Evolutionary conservation across 345 rosid genomes (phyloP).

Genomic region (Erysimum cheiranthoides): DNA sequence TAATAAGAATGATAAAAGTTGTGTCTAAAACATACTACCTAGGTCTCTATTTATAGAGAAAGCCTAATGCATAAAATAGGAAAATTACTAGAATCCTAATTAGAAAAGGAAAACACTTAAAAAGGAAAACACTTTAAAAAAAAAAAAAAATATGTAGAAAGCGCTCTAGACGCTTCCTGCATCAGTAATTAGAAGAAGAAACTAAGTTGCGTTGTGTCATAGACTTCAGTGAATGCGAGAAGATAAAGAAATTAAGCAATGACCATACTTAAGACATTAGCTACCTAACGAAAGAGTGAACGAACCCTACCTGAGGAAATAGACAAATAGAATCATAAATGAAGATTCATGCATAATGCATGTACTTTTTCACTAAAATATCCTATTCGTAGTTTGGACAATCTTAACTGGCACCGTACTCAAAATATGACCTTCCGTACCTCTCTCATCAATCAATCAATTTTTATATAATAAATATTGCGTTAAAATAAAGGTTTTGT

Average conservation of each 20-base stretch:
- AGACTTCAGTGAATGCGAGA: not conserved
- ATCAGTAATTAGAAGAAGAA: no score
- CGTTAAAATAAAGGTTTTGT: conserved; percentile 20
- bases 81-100: no score
- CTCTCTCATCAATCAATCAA: conserved; percentile 37
- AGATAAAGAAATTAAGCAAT: conserved; percentile 34
- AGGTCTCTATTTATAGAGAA: no score
- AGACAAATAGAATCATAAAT: conserved; percentile 42
- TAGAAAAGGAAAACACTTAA: no score
- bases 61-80: no score
- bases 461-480: not conserved
- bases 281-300: conserved; percentile 39
- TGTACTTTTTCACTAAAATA: conserved; percentile 33
- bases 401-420: conserved; percentile 53
- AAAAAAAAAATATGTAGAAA: no score
- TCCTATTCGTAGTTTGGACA: conserved; percentile 39
- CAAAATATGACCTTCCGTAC: conserved; percentile 49
- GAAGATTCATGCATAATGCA: conserved; percentile 46
- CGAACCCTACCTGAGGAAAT: conserved; percentile 44
- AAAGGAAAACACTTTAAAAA: no score
- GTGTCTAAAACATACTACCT: no score
- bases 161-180: no score
- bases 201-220: not conserved
- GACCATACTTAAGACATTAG: conserved; percentile 19
- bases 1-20: no score